Base-by-base conservation (phyloP, 768 basidiomycete genomes). In the Hemileccinum impolitum region DNA sequence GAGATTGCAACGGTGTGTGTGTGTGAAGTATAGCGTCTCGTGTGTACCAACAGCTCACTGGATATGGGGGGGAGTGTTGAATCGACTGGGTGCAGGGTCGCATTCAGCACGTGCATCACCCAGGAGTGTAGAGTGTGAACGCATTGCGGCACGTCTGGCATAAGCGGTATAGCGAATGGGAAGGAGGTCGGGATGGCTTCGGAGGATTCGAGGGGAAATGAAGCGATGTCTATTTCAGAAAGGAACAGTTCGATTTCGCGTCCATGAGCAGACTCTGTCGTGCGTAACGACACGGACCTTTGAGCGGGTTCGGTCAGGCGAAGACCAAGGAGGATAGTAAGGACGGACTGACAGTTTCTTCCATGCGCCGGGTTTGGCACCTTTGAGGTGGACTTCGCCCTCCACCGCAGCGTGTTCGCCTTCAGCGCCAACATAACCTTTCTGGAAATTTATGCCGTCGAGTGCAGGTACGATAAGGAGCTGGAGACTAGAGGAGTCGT, bases 311-410 rank as follows among this genome's bases (percentile, higher is more conserved):
- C 15, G 46, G 47, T 53, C 48, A 54, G 52, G 32, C 43, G 39
- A 47, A 50, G 47, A 44, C 43, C 40, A 47, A 47, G 47, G 49
- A 54, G 38, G 36, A 50, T 43, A n/a, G n/a, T n/a, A 48, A 46
- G 35, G 45, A 53, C 12, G 45, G 51, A 80, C 90, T 75, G 68
- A 90, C 90, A 90, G 72, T 72, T 81, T 81, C 48, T 70, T 67
- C 82, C 85, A 88, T 55, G 71, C 75, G 45, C 71, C 73, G 45
- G 74, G 70, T 48, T 77, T 75, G 31, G 75, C 75, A 48, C 80
- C 85, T 68, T 93, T 94, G 56, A 93, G 73, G 64, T 93, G 91
- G 15, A 94, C 74, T 63, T 93, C 91, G 40, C 92, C 92, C 61
- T 92, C 90, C 45, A 94, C 79, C 9, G 88, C 85, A 13, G 90